phyloP scores from a whole-genome alignment of 441 rosid species.

The Iberis amara region DNA sequence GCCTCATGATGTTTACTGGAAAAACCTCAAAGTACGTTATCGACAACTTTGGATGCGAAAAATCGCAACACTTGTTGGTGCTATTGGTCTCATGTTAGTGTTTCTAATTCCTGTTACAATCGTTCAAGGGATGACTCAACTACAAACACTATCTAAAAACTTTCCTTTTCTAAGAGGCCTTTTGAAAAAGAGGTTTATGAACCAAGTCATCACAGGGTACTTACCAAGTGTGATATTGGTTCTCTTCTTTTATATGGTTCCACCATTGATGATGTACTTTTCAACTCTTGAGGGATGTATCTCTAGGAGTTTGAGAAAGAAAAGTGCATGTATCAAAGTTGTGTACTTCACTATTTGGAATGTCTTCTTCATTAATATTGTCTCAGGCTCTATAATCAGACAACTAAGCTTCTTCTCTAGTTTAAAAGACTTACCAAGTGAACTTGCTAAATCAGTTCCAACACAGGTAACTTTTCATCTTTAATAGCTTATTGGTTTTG shows the following conservation, averaged over 20 bases:
- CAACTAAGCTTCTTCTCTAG: constrained; percentile 52
- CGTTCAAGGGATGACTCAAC: constrained; percentile 81
- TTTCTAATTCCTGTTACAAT: constrained; percentile 80
- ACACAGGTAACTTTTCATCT: constrained; percentile 50
- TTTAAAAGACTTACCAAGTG: constrained; percentile 53
- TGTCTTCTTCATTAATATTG: constrained; percentile 74
- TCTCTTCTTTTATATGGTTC: constrained; percentile 60
- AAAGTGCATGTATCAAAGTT: constrained; percentile 74
- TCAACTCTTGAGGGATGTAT: constrained; percentile 71
- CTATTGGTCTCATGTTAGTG: constrained; percentile 67
- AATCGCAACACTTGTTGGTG: constrained; percentile 54
- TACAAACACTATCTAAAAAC: constrained; percentile 43
- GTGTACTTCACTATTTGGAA: constrained; percentile 88
- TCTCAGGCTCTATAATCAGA: constrained; percentile 73
- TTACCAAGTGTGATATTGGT: constrained; percentile 83
- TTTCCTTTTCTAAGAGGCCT: constrained; percentile 63
- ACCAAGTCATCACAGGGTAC: constrained; percentile 75
- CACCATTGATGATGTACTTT: constrained; percentile 83
- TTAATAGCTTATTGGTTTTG: not conserved
- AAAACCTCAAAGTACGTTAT: constrained; percentile 76
- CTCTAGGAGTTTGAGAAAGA: constrained; percentile 75
- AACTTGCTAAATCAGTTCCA: constrained; percentile 79
- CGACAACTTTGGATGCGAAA: constrained; percentile 86
- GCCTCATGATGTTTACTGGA: constrained; percentile 88
- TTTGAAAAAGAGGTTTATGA: constrained; percentile 41